Evolutionary conservation across 2,329 filamentous ascomycete genomes (phyloP), one percentile per base, ranked within the genome.

Genomic region (Aspergillus sp.): DNA sequence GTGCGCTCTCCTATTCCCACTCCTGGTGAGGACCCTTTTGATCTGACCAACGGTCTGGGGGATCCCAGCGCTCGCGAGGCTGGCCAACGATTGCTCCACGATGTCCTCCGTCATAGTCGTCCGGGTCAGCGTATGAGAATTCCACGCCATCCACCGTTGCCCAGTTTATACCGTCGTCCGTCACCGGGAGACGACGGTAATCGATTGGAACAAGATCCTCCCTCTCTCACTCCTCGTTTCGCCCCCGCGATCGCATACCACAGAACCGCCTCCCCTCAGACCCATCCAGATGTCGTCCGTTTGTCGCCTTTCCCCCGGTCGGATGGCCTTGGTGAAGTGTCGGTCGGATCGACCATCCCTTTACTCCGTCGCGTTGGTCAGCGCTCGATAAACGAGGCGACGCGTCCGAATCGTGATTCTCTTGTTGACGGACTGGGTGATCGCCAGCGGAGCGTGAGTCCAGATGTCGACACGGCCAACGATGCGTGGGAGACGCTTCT

Each of bases 381-480:
- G 57, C 66, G 68, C 32, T 65, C 64, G 23, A 59, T 65, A 19
- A 62, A 61, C 32, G 61, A 63, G 31, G 57, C 58, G 40, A 59
- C 49, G 21, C 55, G 60, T 44, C 36, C 61, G 17, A 53, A 49
- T 41, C 60, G 56, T 4, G 63, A 63, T 16, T 49, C 65, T 13
- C 51, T 54, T 47, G 57, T 88, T 1, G 87, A 95, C 70, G 91
- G 91, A 3, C 81, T 96, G 14, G 91, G 91, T 34, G 91, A 96
- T 71, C 88, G 91, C 53, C 84, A 90, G 57, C 85, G 91, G 61
- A 96, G 91, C 69, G 75, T 90, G n/a, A 91, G 87, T 65, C 87
- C 88, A 5, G 75, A 77, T 47, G 74, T 74, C 41, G 65, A 71
- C 34, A 61, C 74, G 49, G 79, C 76, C 36, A 81, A 84, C 57